Evolutionary conservation across 169 alveolate species (phyloP), one percentile per base, ranked within the genome.

Genomic region (Babesia ovis): DNA sequence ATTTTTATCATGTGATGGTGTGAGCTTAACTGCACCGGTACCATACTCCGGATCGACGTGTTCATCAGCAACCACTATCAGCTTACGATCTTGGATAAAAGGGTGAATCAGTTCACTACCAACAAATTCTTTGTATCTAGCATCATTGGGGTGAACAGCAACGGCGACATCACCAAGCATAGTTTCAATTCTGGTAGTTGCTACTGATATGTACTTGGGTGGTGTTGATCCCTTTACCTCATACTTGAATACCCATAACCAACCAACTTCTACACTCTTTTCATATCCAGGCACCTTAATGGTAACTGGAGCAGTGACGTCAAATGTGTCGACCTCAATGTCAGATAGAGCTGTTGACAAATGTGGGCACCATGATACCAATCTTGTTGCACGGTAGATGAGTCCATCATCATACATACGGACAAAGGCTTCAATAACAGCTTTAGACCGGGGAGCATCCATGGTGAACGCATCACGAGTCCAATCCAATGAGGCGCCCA

Each of bases 111-210:
- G 91, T 77, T 94, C 95, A 79, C 95, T 94, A 20, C 99, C 99
- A 35, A 97, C 91, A 69, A 97, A 81, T 80, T 94, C 92, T 58
- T 56, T 23, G 50, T 96, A 96, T 86, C 99, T 92, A 31, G 81
- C 91, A 72, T 98, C 99, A 54, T 95, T 94, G n/a, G 99, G 99
- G 77, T 97, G 97, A 12, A 98, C 99, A 2, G 99, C 99, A n/a
- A 98, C 99, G 0, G 99, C 99, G 5, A 95, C 97, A 90, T 98
- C 99, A 46, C 99, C 99, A 25, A 98, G 93, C 99, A 98, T 98
- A 35, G 99, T 98, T 91, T 98, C 99, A 27, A 98, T 86, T 69
- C 99, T 96, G n/a, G 99, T 97, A 18, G 99, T 98, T 45, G 96
- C 95, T 22, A 93, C 95, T 35, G 91, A 93, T n/a, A 85, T 76